A percentile compares a stretch with the other conserved stretches of the same genome.
Conservation (phyloP, 306 rosid genomes). For the Boehmeria nivea region DNA sequence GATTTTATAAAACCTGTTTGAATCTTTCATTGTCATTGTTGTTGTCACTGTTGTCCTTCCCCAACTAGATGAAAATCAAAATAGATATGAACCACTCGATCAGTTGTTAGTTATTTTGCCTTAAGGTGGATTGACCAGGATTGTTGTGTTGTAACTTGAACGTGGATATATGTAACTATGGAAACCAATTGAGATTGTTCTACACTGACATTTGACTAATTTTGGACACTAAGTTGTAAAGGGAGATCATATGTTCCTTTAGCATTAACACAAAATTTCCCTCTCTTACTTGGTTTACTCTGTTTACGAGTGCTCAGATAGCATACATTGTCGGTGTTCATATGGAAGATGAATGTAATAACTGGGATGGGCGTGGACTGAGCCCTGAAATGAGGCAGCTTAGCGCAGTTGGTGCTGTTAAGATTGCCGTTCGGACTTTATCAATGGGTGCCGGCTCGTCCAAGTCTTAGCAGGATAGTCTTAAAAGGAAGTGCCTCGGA, state of each 20-base stretch:
- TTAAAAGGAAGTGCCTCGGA: no score
- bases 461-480: constrained; percentile 20
- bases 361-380: constrained; percentile 40
- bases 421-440: constrained; percentile 76
- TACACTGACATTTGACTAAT: no score
- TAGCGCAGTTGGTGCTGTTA: constrained; percentile 75
- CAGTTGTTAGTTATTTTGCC: no score
- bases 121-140: no score
- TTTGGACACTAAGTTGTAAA: no score
- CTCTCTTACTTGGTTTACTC: background rate
- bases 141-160: no score
- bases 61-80: no score
- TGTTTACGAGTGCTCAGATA: constrained; percentile 45
- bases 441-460: constrained; percentile 68
- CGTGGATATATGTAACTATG: no score
- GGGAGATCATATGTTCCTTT: background rate
- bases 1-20: background rate
- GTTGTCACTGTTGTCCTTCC: no score
- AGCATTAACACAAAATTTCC: background rate
- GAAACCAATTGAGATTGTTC: no score
- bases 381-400: constrained; percentile 74
- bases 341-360: constrained; percentile 55
- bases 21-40: no score
- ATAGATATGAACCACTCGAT: no score
- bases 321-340: constrained; percentile 87